These are phyloP conservation scores for Aphanomyces astaci DNA, from an alignment of 352 stramenopile genomes.

Conservation along the genomic window DNA sequence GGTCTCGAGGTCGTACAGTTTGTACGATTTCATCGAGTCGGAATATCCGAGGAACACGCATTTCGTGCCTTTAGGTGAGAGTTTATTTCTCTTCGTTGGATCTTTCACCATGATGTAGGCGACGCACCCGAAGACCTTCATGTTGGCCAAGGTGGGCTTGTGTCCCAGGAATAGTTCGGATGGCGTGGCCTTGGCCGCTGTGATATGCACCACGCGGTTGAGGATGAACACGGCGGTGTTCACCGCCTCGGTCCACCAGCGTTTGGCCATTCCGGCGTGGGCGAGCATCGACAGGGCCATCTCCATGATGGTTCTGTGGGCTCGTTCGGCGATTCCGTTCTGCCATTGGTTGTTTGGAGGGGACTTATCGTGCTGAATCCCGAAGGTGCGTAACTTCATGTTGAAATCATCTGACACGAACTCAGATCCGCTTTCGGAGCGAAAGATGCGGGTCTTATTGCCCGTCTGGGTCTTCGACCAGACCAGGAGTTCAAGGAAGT, in stretches of 20 bases:
- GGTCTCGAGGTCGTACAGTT: constrained; percentile 10
- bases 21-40: constrained; percentile 22
- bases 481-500: not conserved
- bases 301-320: constrained; percentile 29
- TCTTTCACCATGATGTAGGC: constrained; percentile 28
- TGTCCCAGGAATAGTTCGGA: constrained; percentile 24
- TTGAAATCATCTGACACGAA: constrained; percentile 26
- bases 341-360: constrained; percentile 29
- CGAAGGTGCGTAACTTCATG: not conserved
- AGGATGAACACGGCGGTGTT: constrained; percentile 30
- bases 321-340: constrained; percentile 30
- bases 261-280: constrained; percentile 20
- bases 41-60: constrained; percentile 28
- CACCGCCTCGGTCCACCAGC: constrained; percentile 30
- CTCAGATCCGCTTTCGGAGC: constrained; percentile 31
- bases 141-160: constrained; percentile 14
- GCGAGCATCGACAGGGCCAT: constrained; percentile 29
- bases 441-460: constrained; percentile 23
- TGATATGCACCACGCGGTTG: constrained; percentile 15
- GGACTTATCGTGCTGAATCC: constrained; percentile 28
- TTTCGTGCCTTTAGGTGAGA: constrained; percentile 26
- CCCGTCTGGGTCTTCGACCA: constrained; percentile 24
- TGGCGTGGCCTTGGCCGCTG: constrained; percentile 4
- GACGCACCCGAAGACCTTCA: constrained; percentile 28
- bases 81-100: constrained; percentile 24